phyloP scores from a whole-genome alignment of 306 rosid species.

The Pterocarpus macrocarpus region DNA sequence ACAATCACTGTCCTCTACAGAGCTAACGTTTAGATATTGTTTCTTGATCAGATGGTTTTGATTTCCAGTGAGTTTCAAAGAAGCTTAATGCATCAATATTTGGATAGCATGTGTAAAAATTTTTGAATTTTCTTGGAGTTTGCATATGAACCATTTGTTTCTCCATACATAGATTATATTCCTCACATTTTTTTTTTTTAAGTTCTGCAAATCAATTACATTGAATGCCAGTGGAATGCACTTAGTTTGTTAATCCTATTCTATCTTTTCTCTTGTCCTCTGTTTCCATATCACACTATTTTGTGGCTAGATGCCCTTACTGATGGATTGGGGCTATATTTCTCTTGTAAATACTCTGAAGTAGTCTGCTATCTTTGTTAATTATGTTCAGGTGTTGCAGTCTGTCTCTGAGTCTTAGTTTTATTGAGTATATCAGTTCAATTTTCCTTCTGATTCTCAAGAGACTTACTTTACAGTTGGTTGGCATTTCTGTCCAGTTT shows the following conservation, averaged over 20 bases:
- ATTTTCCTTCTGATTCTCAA: constrained; percentile 30
- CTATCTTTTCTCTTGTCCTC: constrained; percentile 14
- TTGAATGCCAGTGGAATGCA: constrained; percentile 23
- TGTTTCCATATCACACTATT: constrained; percentile 23
- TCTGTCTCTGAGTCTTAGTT: constrained; percentile 21
- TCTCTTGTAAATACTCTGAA: constrained; percentile 18
- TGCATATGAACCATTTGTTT: constrained; percentile 25
- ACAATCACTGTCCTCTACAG: constrained; percentile 3
- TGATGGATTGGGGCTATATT: constrained; percentile 23
- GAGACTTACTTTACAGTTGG: constrained; percentile 40
- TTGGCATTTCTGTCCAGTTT: constrained; percentile 64
- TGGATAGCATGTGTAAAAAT: constrained; percentile 8
- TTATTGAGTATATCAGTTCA: constrained; percentile 24
- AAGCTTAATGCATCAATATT: constrained; percentile 20
- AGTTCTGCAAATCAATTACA: constrained; percentile 13
- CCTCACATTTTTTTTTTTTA: not conserved
- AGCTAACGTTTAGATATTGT: not conserved
- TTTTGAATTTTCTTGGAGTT: not conserved
- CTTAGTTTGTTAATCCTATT: constrained; percentile 5
- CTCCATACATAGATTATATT: constrained; percentile 4
- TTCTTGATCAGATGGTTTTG: constrained; percentile 37
- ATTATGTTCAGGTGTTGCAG: constrained; percentile 21
- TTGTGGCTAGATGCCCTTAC: not conserved
- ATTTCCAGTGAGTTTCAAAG: constrained; percentile 1
- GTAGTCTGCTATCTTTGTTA: constrained; percentile 26